Evolutionary conservation across 257 asterid genomes (phyloP), one percentile per base, ranked within the genome.

Genomic region (Echium plantagineum): DNA sequence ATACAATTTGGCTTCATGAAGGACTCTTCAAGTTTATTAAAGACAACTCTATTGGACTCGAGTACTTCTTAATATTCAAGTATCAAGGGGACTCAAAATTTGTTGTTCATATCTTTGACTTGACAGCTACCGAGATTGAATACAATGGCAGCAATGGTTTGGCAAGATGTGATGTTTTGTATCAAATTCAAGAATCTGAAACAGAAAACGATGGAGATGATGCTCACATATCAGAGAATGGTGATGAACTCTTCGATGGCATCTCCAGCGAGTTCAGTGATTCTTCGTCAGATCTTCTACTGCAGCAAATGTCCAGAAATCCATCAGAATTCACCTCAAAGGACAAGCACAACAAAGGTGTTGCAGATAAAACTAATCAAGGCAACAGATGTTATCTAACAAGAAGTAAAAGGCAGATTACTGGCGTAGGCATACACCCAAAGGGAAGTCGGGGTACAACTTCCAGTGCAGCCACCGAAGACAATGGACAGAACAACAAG

Each of bases 11-110:
- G 52, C 69, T 72, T 59, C 66, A 48, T 59, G 52, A 47, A 54
- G 68, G 64, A 17, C 63, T 56, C 56, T 56, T 57, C 31, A 64
- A 17, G 5, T 67, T 72, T 26, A 65, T 60, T 49, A 20, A 32
- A 19, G 60, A 66, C 30, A 47, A 53, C 53, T 72, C 66, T 0
- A 21, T 63, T 54, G 6, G 26, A 30, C 8, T 5, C 32, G 61
- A 62, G 28, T 53, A 67, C 47, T 42, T 67, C 30, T 31, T 67
- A 15, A 15, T 28, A 12, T 67, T 67, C 65, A 63, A 72, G 22
- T 67, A 63, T 30, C 15, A 28, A 52, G 51, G 55, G 56, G 42
- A 49, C 6, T 72, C 70, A 13, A 48, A 15, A 19, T 72, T 72
- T 55, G 28, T 21, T 32, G 63, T 72, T n/a, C 55, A 18, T 7